Evolutionary conservation across 1,284 basidiomycete genomes (phyloP).

Genomic region (Uromyces viciae-fabae): DNA sequence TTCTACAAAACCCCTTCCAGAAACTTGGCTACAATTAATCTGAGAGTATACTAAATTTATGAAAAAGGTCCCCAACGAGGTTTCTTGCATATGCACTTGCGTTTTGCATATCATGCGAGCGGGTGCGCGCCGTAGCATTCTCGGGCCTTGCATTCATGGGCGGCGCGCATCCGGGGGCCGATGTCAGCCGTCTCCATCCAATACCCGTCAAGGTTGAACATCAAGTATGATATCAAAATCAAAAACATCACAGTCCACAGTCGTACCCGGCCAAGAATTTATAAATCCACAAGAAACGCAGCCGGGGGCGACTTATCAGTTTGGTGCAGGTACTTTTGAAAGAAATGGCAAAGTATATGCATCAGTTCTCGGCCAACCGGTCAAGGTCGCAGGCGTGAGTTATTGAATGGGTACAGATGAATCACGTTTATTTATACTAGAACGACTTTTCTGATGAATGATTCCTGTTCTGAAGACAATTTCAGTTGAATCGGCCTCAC

Average conservation of each 20-base stretch:
- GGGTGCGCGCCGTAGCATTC: too few species aligned
- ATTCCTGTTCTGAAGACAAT: constrained; percentile 12
- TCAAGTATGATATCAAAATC: neutral
- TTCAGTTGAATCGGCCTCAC: constrained; percentile 23
- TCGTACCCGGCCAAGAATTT: constrained; percentile 35
- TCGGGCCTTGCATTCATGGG: neutral
- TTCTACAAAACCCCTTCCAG: neutral
- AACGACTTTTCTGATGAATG: neutral
- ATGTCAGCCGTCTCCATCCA: neutral
- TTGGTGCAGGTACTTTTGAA: constrained; percentile 27
- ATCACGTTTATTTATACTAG: neutral
- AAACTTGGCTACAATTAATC: too few species aligned
- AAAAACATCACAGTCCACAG: neutral
- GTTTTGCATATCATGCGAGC: too few species aligned
- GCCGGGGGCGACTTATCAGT: constrained; percentile 22
- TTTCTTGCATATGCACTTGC: neutral
- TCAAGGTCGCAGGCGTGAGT: constrained; percentile 22
- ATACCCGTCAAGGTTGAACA: neutral
- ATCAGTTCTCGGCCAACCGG: constrained; percentile 24
- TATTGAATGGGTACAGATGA: neutral
- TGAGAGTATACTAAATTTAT: too few species aligned
- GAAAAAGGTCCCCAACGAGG: too few species aligned
- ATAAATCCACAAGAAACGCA: neutral
- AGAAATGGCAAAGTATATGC: constrained; percentile 33
- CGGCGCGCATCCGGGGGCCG: neutral